Conservation (phyloP, 2,329 filamentous ascomycete genomes). For the Aspergillus flavus region DNA sequence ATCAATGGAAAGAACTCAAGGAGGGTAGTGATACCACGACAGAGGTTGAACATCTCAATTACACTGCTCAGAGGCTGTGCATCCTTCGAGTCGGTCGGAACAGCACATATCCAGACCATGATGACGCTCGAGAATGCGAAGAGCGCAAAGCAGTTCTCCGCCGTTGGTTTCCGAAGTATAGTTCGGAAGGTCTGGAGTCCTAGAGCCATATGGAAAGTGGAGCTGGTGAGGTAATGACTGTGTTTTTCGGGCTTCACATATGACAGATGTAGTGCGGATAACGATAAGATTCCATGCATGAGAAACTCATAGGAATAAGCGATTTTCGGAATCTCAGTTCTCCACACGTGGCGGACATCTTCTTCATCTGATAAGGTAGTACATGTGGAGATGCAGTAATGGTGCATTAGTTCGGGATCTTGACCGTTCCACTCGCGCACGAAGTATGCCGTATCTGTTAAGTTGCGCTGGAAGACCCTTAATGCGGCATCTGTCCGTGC, state of each 20-base stretch:
- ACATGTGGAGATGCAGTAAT: conserved; percentile 41
- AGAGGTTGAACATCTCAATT: conserved; percentile 5
- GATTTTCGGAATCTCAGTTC: conserved; percentile 31
- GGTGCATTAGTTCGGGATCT: conserved; percentile 43
- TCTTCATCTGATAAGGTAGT: conserved; percentile 10
- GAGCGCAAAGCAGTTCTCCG: background rate
- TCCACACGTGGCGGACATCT: conserved; percentile 33
- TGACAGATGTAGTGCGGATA: conserved; percentile 31
- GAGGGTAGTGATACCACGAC: background rate
- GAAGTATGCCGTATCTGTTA: conserved; percentile 16
- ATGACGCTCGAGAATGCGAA: background rate
- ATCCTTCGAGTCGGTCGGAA: background rate
- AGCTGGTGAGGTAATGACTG: conserved; percentile 14
- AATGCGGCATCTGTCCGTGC: background rate
- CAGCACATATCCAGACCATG: background rate
- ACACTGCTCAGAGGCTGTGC: background rate
- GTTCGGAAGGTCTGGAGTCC: conserved; percentile 13
- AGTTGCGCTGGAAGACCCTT: background rate
- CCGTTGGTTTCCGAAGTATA: background rate
- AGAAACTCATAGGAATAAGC: conserved; percentile 35
- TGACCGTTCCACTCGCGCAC: conserved; percentile 14
- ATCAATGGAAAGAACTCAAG: background rate
- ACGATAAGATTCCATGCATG: conserved; percentile 36
- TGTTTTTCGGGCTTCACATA: conserved; percentile 18
- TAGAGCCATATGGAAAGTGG: conserved; percentile 18